phyloP scores from a whole-genome alignment of 371 early-diverging fungal species.

The Syncephalis plumigaleata region DNA sequence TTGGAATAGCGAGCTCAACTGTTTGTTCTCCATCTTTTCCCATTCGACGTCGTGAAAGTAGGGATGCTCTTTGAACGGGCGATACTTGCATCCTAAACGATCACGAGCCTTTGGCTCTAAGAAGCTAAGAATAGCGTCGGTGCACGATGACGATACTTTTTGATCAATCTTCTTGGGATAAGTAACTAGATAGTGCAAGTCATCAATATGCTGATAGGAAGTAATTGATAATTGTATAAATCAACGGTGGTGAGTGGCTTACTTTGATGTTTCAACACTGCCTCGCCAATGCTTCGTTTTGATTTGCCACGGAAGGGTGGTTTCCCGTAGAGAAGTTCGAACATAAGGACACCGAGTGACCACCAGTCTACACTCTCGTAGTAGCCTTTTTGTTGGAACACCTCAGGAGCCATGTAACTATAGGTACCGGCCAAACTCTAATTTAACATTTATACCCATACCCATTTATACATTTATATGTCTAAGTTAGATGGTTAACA shows the following conservation, averaged over 20 bases:
- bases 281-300: constrained; percentile 17
- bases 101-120: constrained; percentile 5
- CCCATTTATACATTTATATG: not conserved
- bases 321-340: constrained; percentile 90
- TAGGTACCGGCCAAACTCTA: constrained; percentile 77
- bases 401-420: constrained; percentile 94
- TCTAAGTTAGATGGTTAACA: no score
- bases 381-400: constrained; percentile 59
- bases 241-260: constrained; percentile 20
- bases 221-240: not conserved
- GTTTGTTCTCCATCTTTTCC: constrained; percentile 20
- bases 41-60: constrained; percentile 22
- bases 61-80: constrained; percentile 19
- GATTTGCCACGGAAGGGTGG: constrained; percentile 66
- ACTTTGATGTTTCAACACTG: constrained; percentile 13
- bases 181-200: not conserved
- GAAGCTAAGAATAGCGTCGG: not conserved
- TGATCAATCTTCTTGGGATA: not conserved
- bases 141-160: not conserved
- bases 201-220: not conserved
- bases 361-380: constrained; percentile 97
- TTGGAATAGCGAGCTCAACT: constrained; percentile 18
- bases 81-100: constrained; percentile 3
- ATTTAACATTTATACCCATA: constrained; percentile 28
- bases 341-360: constrained; percentile 97